A percentile compares a stretch with the other conserved stretches of the same genome.
Conservation (phyloP, 176 grass and related monocot genomes). For the Aechmea fasciata region DNA sequence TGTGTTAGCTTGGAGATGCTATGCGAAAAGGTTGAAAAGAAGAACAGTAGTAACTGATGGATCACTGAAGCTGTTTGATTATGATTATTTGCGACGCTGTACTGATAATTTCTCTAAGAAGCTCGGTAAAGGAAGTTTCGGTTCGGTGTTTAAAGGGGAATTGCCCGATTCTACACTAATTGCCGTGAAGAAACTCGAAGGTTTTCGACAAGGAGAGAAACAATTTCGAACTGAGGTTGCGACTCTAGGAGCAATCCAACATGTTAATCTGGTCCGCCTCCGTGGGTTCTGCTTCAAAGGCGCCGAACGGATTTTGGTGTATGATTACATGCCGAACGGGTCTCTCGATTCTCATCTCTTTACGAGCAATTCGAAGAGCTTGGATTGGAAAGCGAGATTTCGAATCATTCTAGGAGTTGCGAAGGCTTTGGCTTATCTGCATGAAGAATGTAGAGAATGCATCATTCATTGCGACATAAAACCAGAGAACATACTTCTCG, state of each 20-base stretch:
- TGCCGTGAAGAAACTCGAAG: slow-evolving; percentile 9
- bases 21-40: neutral
- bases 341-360: slow-evolving; percentile 1
- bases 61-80: neutral
- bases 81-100: neutral
- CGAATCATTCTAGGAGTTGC: neutral
- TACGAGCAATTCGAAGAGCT: neutral
- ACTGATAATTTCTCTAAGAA: slow-evolving; percentile 3
- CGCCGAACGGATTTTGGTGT: neutral
- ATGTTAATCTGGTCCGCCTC: slow-evolving; percentile 9
- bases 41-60: neutral
- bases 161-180: neutral
- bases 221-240: neutral
- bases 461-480: slow-evolving; percentile 10
- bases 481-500: slow-evolving; percentile 5
- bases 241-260: neutral
- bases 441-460: slow-evolving; percentile 9
- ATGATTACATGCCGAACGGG: slow-evolving; percentile 6
- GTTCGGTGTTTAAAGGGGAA: slow-evolving; percentile 3
- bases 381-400: neutral
- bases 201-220: slow-evolving; percentile 1
- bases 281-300: neutral
- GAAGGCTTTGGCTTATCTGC: neutral
- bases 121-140: neutral
- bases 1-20: neutral